Conservation (phyloP, 768 basidiomycete genomes). For the Guyanaporus albipodus region DNA sequence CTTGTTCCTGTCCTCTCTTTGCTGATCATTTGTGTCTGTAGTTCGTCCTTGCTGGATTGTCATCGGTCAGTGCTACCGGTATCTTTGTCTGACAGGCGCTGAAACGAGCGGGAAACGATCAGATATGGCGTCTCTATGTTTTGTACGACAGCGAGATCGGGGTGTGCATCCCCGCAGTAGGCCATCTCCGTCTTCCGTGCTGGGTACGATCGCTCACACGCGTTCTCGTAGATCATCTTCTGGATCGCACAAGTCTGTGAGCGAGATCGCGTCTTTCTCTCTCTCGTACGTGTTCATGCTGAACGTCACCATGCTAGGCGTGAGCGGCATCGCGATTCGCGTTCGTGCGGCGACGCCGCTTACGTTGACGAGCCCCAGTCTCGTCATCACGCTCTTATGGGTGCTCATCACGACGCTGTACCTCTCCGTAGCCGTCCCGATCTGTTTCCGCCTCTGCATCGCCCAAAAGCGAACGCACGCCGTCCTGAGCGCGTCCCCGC, state of each 20-base stretch:
- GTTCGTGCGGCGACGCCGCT: neutral
- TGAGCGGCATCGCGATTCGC: neutral
- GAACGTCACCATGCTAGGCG: conserved; percentile 8
- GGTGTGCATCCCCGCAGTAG: conserved; percentile 19
- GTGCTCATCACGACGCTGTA: conserved; percentile 10
- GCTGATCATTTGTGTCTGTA: neutral
- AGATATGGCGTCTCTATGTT: conserved; percentile 26
- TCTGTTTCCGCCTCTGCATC: conserved; percentile 12
- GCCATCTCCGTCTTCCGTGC: neutral
- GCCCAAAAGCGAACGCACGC: conserved; percentile 6
- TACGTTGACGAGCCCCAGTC: neutral
- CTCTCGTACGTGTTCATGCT: neutral
- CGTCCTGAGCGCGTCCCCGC: conserved; percentile 3
- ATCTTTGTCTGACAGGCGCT: neutral
- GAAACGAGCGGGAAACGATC: neutral
- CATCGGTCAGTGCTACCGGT: conserved; percentile 17
- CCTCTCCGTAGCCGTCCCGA: conserved; percentile 13
- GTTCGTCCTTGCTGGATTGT: conserved; percentile 1
- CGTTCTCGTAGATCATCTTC: conserved; percentile 9
- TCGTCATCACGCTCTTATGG: conserved; percentile 9
- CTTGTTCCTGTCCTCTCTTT: neutral
- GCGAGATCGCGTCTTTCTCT: neutral
- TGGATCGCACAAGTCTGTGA: conserved; percentile 20
- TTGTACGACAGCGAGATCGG: conserved; percentile 9
- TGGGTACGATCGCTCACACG: neutral